phyloP scores from a whole-genome alignment of 2,329 filamentous ascomycete genomes.

The Boeremia lycopersici region DNA sequence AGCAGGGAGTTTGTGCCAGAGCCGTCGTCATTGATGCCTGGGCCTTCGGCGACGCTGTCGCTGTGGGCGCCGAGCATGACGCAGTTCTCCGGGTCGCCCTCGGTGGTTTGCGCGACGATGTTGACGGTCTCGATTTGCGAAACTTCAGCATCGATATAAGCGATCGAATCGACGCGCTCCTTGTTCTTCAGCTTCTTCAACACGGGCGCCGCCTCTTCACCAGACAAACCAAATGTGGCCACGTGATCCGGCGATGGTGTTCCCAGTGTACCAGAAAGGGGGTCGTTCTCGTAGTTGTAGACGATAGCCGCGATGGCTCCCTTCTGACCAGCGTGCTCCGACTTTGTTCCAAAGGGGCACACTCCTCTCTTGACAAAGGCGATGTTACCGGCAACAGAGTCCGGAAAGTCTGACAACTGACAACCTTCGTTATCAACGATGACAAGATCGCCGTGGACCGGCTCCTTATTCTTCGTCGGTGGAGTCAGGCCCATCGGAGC shows the following conservation, averaged over 20 bases:
- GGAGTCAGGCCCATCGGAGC: slow-evolving; percentile 45
- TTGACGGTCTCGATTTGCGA: slow-evolving; percentile 57
- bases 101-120: slow-evolving; percentile 49
- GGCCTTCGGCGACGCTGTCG: slow-evolving; percentile 49
- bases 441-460: slow-evolving; percentile 43
- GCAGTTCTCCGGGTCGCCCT: slow-evolving; percentile 48
- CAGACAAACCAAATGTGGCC: slow-evolving; percentile 73
- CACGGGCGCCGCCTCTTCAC: slow-evolving; percentile 63
- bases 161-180: slow-evolving; percentile 49
- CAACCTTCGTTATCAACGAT: slow-evolving; percentile 44
- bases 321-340: slow-evolving; percentile 69
- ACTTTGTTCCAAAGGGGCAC: slow-evolving; percentile 76
- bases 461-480: slow-evolving; percentile 45
- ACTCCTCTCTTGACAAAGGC: slow-evolving; percentile 74
- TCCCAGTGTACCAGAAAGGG: slow-evolving; percentile 70
- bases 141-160: slow-evolving; percentile 56
- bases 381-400: slow-evolving; percentile 66
- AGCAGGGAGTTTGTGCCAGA: slow-evolving; percentile 49
- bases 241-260: slow-evolving; percentile 63
- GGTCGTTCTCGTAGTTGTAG: slow-evolving; percentile 74
- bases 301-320: slow-evolving; percentile 75
- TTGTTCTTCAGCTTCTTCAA: slow-evolving; percentile 58
- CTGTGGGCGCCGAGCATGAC: slow-evolving; percentile 51
- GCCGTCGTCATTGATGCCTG: slow-evolving; percentile 52
- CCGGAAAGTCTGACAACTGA: slow-evolving; percentile 63